Base-by-base conservation (phyloP, 164 flowering plant species). In the Cinnamomum chago region DNA sequence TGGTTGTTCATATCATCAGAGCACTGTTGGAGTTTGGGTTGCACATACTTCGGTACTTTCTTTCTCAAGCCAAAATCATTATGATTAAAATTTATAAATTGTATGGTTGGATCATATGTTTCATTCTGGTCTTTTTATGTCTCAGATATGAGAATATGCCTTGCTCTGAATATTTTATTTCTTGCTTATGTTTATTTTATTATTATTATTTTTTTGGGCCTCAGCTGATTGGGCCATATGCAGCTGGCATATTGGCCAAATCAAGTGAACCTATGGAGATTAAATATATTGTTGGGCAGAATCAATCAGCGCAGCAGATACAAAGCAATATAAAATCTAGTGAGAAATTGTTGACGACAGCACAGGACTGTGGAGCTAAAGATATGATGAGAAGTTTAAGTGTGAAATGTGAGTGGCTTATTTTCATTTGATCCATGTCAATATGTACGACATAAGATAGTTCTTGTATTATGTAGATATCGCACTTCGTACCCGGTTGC, bases 11-110 rank as follows among this genome's bases (percentile, higher is more conserved):
- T 93, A 82, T 72, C 91, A 95, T 83, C 98, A 95, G 83, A 93
- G 92, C 78, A 93, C 95, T 85, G 97, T 95, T 72, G 98, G 97
- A 70, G 94, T 95, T 13, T 95, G 98, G 98, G 97, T 95, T 70
- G 97, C 88, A 50, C 97, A 95, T 81, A 86, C 90, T 74, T 87
- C 92, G 92, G 98, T 94, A 91, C 66, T 67, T 47, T 58, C 67
- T 75, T 24, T 25, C 24, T 64, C 67, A 11, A 2, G 67, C 33
- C 69, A 67, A 18, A 55, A 15, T 67, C 20, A 27, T 23, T 13
- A 64, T 25, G 5, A 9, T 6, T 67, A 10, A 20, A 20, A 25
- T 28, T 30, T 67, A 28, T 67, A 28, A 3, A 11, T 25, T 67
- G 28, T 67, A 14, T 28, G 17, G 28, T 66, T 6, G 7, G 11